Conservation (phyloP, 73 alveolate genomes). For the Blepharisma japonicum region DNA sequence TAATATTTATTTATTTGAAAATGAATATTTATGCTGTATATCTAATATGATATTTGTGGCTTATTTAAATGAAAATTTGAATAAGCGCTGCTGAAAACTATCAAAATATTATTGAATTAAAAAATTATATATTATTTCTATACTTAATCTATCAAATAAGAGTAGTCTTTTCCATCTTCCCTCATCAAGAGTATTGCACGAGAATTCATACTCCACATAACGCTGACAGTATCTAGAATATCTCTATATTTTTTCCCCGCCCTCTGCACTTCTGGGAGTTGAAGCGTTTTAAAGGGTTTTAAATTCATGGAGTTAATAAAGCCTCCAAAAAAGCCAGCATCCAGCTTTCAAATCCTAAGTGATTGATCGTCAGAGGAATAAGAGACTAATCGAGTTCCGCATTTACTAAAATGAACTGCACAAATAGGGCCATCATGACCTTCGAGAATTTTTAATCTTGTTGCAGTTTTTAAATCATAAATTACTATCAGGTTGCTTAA, state of each 20-base stretch:
- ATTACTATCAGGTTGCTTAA: slow-evolving; percentile 78
- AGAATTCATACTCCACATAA: neutral
- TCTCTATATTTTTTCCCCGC: neutral
- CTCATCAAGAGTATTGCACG: neutral
- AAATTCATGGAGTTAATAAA: neutral
- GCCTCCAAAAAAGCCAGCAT: neutral
- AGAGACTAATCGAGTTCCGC: slow-evolving; percentile 73
- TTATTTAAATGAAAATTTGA: no score
- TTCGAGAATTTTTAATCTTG: slow-evolving; percentile 77
- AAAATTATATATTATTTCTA: no score
- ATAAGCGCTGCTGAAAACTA: no score
- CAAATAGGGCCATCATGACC: slow-evolving; percentile 83
- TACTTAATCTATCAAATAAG: no score
- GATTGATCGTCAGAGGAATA: slow-evolving; percentile 73
- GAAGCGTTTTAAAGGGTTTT: neutral
- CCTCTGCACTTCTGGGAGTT: neutral
- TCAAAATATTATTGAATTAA: no score
- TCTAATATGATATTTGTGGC: no score
- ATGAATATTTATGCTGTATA: no score
- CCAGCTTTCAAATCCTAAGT: slow-evolving; percentile 79
- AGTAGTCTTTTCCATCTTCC: neutral
- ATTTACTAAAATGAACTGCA: slow-evolving; percentile 67
- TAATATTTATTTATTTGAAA: no score
- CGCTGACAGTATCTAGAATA: slow-evolving; percentile 16
- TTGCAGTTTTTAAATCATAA: slow-evolving; percentile 84